Evolutionary conservation across 352 stramenopile species (phyloP).

Genomic region (Thalassiosira hispida): DNA sequence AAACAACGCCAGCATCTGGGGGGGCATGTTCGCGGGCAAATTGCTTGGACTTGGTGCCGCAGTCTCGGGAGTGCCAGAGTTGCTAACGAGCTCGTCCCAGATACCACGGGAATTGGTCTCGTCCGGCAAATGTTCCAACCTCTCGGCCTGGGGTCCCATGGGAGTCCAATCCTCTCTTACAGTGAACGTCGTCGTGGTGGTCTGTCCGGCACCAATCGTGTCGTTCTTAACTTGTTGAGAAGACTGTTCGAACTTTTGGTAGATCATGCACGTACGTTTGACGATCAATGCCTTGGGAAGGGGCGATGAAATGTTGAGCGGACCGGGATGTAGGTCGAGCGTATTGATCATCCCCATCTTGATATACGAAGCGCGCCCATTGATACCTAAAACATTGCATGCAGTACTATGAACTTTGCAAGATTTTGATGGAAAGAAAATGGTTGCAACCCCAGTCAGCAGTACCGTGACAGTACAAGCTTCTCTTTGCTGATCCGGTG

Average conservation of each 20-base stretch:
- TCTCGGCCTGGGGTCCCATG: slow-evolving; percentile 42
- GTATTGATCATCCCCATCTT: no score
- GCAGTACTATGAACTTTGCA: no score
- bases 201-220: slow-evolving; percentile 58
- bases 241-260: slow-evolving; percentile 60
- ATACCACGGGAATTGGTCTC: slow-evolving; percentile 56
- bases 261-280: slow-evolving; percentile 64
- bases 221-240: slow-evolving; percentile 51
- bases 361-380: no score
- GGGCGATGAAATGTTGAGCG: slow-evolving; percentile 54
- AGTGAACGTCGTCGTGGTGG: slow-evolving; percentile 58
- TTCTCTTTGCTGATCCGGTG: no score
- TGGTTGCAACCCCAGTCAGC: no score
- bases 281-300: slow-evolving; percentile 54
- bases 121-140: slow-evolving; percentile 47
- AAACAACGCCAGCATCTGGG: slow-evolving; percentile 44
- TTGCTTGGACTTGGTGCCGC: slow-evolving; percentile 10
- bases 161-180: slow-evolving; percentile 60
- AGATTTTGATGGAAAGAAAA: no score
- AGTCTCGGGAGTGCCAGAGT: slow-evolving; percentile 32
- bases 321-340: no score
- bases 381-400: no score
- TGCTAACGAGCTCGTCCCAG: slow-evolving; percentile 55
- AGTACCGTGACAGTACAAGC: no score
- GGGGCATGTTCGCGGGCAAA: slow-evolving; percentile 32